Evolutionary conservation across 176 grass and related monocot genomes (phyloP), one percentile per base, ranked within the genome.

Genomic region (Olyra latifolia): DNA sequence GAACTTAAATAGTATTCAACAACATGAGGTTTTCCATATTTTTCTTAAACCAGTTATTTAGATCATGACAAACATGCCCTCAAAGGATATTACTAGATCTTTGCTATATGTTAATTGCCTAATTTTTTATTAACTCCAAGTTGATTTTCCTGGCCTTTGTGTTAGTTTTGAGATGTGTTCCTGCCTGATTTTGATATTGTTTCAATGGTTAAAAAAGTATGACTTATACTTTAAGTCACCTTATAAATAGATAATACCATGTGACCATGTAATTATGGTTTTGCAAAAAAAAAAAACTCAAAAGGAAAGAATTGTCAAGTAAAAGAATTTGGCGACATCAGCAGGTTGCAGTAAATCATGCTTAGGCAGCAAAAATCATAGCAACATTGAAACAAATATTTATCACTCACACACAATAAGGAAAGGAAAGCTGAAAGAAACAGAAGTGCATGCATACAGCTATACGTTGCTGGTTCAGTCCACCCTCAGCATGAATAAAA

Each of bases 401-500:
- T 38, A 83, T 10, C 66, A 73, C 43, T 71, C 56, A 53, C 39
- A 68, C 11, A 69, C n/a, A 80, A 14, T 46, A 62, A 61, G 28
- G 15, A 41, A 43, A 22, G 5, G 2, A 43, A 75, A 41, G 62
- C 49, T 68, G 64, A 84, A 50, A 63, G 10, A 79, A 66, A 90
- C 29, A 82, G 63, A 54, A 73, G 85, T 67, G 67, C 78, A 60
- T 83, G 85, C 87, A 79, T 88, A 91, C 93, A 82, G 90, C 87
- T 83, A 92, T 92, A 10, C 89, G 74, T 77, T 95, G 89, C 74
- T 95, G 93, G 25, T 95, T 95, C 27, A 95, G 71, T 76, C 93
- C 93, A 74, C 93, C 93, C 72, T 95, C 93, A 0, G 90, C 93
- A 86, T 95, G 93, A 75, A 95, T 95, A 77, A 95, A 95, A 75